These are phyloP conservation scores for carrot (Daucus carota) DNA, from an alignment of 129 eudicot genomes.

Conservation along the genomic window DH1_v3.0 NC_030389.2:44184501-44185000, in stretches of 20 bases:
- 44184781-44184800: neutral
- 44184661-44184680: neutral
- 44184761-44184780: neutral
- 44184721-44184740: neutral
- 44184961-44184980: too few relatives aligned
- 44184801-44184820: neutral
- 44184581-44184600: conserved; percentile 87
- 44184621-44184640: neutral
- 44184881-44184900: neutral
- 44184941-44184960: too few relatives aligned
- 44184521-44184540: conserved; percentile 99
- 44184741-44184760: neutral
- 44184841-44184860: neutral
- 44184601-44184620: conserved; percentile 34
- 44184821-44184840: neutral
- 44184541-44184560: conserved; percentile 92
- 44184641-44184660: neutral
- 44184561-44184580: conserved; percentile 88
- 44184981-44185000: too few relatives aligned
- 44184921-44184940: too few relatives aligned
- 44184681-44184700: neutral
- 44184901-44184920: too few relatives aligned
- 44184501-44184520: conserved; percentile 15
- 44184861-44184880: neutral
- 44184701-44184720: neutral